Evolutionary conservation across 2,329 filamentous ascomycete species (phyloP).

Genomic region (Diaporthe ampelina): DNA sequence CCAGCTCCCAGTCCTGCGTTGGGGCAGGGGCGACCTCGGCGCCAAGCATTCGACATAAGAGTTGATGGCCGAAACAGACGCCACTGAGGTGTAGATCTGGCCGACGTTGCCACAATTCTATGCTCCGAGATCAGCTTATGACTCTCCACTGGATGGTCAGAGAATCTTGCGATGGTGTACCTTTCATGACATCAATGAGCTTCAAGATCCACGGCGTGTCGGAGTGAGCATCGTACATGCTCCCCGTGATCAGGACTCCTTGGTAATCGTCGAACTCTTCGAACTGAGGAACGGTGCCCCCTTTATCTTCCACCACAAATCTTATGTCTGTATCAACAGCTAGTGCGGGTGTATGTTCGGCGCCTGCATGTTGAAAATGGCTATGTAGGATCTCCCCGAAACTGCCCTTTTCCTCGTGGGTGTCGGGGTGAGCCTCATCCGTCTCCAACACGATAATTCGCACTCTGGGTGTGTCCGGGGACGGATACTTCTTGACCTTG

Average conservation of each 20-base stretch:
- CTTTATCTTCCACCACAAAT: slow-evolving; percentile 24
- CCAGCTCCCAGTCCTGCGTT: slow-evolving; percentile 78
- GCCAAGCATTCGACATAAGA: slow-evolving; percentile 79
- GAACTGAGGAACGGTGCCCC: slow-evolving; percentile 50
- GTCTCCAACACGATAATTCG: slow-evolving; percentile 70
- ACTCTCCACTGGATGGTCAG: neutral
- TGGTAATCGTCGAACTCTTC: slow-evolving; percentile 74
- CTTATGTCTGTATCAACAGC: slow-evolving; percentile 45
- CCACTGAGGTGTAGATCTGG: slow-evolving; percentile 74
- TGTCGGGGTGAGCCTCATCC: slow-evolving; percentile 67
- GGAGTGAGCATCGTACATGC: slow-evolving; percentile 78
- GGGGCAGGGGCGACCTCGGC: slow-evolving; percentile 76
- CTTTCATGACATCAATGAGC: slow-evolving; percentile 1
- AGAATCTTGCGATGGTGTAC: neutral
- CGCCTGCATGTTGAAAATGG: slow-evolving; percentile 65
- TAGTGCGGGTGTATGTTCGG: slow-evolving; percentile 65
- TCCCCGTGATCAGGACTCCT: slow-evolving; percentile 80
- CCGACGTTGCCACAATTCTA: slow-evolving; percentile 63
- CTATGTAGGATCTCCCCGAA: slow-evolving; percentile 68
- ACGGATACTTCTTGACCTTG: neutral
- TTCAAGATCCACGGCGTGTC: slow-evolving; percentile 78
- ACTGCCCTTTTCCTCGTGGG: slow-evolving; percentile 61
- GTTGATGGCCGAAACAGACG: slow-evolving; percentile 87
- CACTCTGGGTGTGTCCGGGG: slow-evolving; percentile 41
- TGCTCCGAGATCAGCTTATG: slow-evolving; percentile 69